Evolutionary conservation across 352 stramenopile species (phyloP).

Genomic region (Globisporangium emineosum): DNA sequence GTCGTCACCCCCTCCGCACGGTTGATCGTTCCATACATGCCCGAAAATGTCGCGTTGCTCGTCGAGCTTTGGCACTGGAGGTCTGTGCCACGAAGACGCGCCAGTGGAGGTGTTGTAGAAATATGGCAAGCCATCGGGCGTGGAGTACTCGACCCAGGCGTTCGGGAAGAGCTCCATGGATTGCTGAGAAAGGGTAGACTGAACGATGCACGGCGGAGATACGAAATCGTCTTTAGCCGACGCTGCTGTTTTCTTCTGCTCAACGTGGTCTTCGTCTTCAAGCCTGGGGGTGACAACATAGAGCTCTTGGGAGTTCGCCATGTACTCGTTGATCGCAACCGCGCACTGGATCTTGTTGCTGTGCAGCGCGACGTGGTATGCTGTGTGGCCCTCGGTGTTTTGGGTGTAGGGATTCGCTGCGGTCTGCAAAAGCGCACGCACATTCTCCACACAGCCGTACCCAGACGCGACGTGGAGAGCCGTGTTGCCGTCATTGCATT

Average conservation of each 20-base stretch:
- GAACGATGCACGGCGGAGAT: neutral
- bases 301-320: constrained; percentile 27
- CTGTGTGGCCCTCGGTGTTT: constrained; percentile 38
- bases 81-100: constrained; percentile 57
- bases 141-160: constrained; percentile 44
- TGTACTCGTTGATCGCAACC: constrained; percentile 52
- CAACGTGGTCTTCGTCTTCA: neutral
- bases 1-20: neutral
- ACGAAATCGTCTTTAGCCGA: neutral
- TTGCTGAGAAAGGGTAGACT: neutral
- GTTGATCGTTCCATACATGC: constrained; percentile 2
- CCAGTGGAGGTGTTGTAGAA: constrained; percentile 60
- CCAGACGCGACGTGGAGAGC: constrained; percentile 60
- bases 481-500: constrained; percentile 55
- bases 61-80: neutral
- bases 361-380: constrained; percentile 54
- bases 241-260: neutral
- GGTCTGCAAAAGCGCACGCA: constrained; percentile 48
- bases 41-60: constrained; percentile 12
- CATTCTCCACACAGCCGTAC: constrained; percentile 51
- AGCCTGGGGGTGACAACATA: constrained; percentile 11
- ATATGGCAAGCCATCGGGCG: constrained; percentile 55
- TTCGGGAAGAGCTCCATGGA: neutral
- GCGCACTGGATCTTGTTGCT: constrained; percentile 60
- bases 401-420: constrained; percentile 44